Percentiles rank a stretch among this genome's conserved stretches.
Conservation (phyloP, 2,329 filamentous ascomycete species). For the Xylariaceae sp. region DNA sequence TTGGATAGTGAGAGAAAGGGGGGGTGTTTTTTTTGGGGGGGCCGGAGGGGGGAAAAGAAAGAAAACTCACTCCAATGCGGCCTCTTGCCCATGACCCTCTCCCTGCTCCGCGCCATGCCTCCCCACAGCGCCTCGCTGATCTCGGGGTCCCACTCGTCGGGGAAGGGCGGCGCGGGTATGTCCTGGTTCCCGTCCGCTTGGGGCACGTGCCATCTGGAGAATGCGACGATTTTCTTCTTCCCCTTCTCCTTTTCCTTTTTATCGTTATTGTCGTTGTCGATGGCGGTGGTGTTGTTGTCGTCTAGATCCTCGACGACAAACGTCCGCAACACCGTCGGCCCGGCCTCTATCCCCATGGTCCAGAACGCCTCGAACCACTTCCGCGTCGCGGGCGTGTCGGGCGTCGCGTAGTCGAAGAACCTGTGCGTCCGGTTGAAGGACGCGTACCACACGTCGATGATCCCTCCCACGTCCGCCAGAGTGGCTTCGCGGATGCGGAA, state of each 20-base stretch:
- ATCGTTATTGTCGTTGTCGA: no score
- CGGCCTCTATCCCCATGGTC: constrained; percentile 10
- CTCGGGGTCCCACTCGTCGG: constrained; percentile 11
- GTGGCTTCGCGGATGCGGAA: constrained; percentile 11
- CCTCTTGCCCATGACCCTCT: constrained; percentile 8
- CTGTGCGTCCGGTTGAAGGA: constrained; percentile 11
- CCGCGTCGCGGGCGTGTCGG: constrained; percentile 7
- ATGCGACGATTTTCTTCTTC: constrained; percentile 10
- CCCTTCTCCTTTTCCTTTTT: no score
- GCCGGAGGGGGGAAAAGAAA: not conserved
- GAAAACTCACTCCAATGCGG: constrained; percentile 15
- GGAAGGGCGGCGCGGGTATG: constrained; percentile 9
- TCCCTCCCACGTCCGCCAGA: constrained; percentile 4
- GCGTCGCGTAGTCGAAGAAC: constrained; percentile 8
- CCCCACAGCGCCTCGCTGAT: constrained; percentile 12
- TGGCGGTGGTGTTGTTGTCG: not conserved
- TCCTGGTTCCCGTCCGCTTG: constrained; percentile 11
- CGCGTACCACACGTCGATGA: constrained; percentile 14
- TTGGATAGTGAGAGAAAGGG: not conserved
- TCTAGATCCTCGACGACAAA: constrained; percentile 15
- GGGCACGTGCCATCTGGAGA: constrained; percentile 12
- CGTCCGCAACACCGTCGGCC: constrained; percentile 7
- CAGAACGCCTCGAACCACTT: constrained; percentile 12
- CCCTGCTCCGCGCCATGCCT: constrained; percentile 10
- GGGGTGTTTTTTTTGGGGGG: not conserved